Evolutionary conservation across 306 rosid genomes (phyloP).

Genomic region (Glycine latifolia): DNA sequence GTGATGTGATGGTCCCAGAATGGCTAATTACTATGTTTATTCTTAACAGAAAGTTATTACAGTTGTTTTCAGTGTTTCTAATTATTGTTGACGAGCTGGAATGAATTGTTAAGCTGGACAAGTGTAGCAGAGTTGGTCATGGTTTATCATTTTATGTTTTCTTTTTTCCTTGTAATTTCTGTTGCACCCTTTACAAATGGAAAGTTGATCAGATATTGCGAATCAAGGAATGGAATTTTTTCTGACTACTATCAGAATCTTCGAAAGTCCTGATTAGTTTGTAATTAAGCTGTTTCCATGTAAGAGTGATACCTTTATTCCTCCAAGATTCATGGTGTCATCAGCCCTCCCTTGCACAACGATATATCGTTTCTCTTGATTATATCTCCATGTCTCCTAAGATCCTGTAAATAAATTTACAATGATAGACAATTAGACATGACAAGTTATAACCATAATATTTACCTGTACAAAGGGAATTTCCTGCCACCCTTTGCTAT

Average conservation of each 20-base stretch:
- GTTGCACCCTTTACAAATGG: background rate
- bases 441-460: background rate
- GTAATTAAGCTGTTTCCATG: background rate
- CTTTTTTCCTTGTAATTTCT: background rate
- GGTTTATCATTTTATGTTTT: background rate
- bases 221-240: background rate
- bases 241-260: conserved; percentile 28
- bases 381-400: conserved; percentile 91
- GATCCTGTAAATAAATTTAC: conserved; percentile 55
- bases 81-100: background rate
- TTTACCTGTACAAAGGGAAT: conserved; percentile 83
- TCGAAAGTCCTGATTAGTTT: conserved; percentile 19
- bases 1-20: background rate
- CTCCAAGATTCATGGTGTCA: conserved; percentile 97
- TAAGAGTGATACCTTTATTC: conserved; percentile 74
- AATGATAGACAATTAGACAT: conserved; percentile 26
- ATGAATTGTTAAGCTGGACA: background rate
- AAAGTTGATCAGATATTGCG: conserved; percentile 4
- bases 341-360: conserved; percentile 89
- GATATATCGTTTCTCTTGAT: conserved; percentile 70
- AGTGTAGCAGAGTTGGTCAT: background rate
- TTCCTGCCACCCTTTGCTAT: conserved; percentile 81
- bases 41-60: background rate
- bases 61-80: background rate
- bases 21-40: background rate